Evolutionary conservation across 441 rosid species (phyloP), one percentile per base, ranked within the genome.

Genomic region (Daphne laureola): DNA sequence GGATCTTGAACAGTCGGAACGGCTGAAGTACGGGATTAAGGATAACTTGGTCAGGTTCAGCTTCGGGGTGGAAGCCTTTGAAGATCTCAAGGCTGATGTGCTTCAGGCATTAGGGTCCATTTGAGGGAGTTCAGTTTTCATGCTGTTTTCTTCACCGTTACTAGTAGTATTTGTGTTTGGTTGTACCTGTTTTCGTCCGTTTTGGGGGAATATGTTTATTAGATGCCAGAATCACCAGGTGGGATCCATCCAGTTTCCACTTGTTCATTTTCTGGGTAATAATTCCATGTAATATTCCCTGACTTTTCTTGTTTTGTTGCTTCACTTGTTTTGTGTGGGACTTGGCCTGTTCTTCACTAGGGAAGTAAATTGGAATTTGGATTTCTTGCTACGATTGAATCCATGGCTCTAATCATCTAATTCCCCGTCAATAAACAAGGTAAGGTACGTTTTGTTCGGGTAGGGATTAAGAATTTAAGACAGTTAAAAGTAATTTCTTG

Each of bases 31-130:
- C 15, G 96, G 93, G 69, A 93, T 93, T 14, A 77, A 61, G 79
- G 98, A 93, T 55, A 93, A 85, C 80, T 61, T 93, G 89, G 78
- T 89, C 46, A 78, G 96, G 27, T 93, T 93, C 74, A 87, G 97
- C 78, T 84, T 86, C 51, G 97, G 96, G 53, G 86, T 87, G 17
- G 97, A 93, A 74, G 97, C 74, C 76, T 83, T 89, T 0, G 77
- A 87, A 59, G 98, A 89, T 66, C 46, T 89, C 77, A 76, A 87
- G 82, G 83, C 78, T 46, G 97, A 89, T 67, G 13, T 92, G n/a
- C 82, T 92, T 55, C 97, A 87, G 72, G 96, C 97, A 38, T 83
- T 92, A 58, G 90, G 76, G 14, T 31, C 72, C 66, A 81, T n/a
- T n/a, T n/a, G n/a, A n/a, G n/a, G n/a, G n/a, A n/a, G n/a, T n/a